Evolutionary conservation across 768 basidiomycete genomes (phyloP).

Genomic region (Phanerochaete carnosa): DNA sequence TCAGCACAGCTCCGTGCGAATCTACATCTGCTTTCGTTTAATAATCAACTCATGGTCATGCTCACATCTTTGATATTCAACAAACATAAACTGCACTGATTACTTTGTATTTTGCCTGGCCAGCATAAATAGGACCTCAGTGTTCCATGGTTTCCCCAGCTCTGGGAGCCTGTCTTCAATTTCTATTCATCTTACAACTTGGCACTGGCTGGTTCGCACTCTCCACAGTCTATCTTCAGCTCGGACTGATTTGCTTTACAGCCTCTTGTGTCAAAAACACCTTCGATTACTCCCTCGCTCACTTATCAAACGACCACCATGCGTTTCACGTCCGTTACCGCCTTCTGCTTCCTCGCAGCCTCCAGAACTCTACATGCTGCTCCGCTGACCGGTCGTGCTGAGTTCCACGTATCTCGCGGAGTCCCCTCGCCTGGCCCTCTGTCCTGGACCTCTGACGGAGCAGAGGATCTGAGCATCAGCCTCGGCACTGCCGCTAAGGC

Average conservation of each 20-base stretch:
- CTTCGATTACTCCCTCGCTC: background rate
- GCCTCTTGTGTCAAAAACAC: background rate
- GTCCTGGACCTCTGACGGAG: background rate
- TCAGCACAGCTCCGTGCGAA: no score
- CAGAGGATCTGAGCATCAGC: background rate
- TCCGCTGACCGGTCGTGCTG: background rate
- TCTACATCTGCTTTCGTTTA: no score
- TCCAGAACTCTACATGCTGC: background rate
- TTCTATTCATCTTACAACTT: background rate
- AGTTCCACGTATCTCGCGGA: background rate
- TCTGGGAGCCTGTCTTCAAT: background rate
- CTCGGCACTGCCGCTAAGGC: no score
- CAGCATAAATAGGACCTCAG: background rate
- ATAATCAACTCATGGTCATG: background rate
- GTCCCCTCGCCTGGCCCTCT: background rate
- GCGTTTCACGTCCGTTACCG: background rate
- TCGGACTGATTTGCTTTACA: background rate
- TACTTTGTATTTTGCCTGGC: background rate
- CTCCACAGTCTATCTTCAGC: background rate
- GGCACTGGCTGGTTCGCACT: constrained; percentile 3
- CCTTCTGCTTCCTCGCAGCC: background rate
- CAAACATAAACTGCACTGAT: background rate
- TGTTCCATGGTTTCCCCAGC: background rate
- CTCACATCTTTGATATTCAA: background rate
- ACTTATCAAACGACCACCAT: background rate